phyloP scores from a whole-genome alignment of 495 filamentous ascomycete species.

The Penicillium manginii region DNA sequence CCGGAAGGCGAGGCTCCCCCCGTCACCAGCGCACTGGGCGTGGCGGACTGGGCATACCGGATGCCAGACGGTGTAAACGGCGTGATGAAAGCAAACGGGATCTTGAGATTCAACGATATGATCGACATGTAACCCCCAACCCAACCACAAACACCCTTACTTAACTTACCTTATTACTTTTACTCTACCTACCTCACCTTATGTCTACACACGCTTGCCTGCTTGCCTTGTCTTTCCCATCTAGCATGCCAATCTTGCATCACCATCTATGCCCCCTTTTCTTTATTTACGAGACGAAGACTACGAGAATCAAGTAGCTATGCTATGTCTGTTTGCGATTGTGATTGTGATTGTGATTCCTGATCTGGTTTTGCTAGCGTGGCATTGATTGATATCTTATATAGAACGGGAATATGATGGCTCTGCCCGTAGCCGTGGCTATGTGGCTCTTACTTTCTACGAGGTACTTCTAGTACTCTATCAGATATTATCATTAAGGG shows the following conservation, averaged over 20 bases:
- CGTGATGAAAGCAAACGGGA: conserved; percentile 78
- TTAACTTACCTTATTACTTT: no score
- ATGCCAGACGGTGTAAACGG: conserved; percentile 81
- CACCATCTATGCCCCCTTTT: not conserved
- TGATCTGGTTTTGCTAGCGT: no score
- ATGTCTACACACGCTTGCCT: no score
- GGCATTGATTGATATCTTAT: no score
- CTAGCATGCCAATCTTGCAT: no score
- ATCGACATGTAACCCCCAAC: conserved; percentile 75
- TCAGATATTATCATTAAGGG: no score
- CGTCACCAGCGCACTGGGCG: conserved; percentile 47
- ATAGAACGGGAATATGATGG: no score
- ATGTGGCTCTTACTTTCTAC: not conserved
- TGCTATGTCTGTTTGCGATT: not conserved
- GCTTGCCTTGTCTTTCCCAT: no score
- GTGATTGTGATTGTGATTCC: no score
- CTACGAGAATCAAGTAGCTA: conserved; percentile 25
- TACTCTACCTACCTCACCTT: no score
- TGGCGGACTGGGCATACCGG: conserved; percentile 48
- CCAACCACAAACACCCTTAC: not conserved
- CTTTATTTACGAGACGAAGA: conserved; percentile 23
- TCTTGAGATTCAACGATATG: conserved; percentile 89
- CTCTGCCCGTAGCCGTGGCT: not conserved
- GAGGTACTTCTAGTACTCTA: no score
- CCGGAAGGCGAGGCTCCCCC: conserved; percentile 47